phyloP scores from a whole-genome alignment of 345 rosid genomes.

The Carallia pectinifolia region DNA sequence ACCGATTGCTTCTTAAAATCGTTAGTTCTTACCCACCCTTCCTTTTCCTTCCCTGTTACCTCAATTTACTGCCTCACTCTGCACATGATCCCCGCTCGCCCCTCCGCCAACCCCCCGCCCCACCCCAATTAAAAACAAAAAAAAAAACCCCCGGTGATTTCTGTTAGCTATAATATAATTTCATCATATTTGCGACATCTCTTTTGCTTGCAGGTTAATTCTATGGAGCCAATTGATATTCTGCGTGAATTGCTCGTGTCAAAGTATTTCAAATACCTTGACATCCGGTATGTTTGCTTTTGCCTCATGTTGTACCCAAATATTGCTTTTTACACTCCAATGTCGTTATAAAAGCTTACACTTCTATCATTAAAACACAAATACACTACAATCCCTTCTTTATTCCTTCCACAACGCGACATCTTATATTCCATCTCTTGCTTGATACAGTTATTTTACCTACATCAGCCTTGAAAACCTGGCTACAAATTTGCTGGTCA shows the following conservation, averaged over 20 bases:
- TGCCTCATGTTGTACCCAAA: background rate
- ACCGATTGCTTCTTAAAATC: slow-evolving; percentile 57
- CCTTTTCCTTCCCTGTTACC: background rate
- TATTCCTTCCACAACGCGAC: background rate
- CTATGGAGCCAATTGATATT: slow-evolving; percentile 38
- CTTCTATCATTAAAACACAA: background rate
- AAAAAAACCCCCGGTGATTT: too few relatives aligned
- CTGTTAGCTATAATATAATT: background rate
- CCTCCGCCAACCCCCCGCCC: background rate
- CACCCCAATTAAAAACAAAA: background rate
- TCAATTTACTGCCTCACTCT: background rate
- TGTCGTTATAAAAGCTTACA: background rate
- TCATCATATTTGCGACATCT: background rate
- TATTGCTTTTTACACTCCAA: background rate
- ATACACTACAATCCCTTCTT: background rate
- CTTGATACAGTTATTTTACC: slow-evolving; percentile 61
- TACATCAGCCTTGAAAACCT: slow-evolving; percentile 73
- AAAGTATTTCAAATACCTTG: slow-evolving; percentile 73
- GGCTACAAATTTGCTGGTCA: slow-evolving; percentile 46
- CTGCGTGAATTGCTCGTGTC: slow-evolving; percentile 52
- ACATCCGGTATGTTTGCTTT: slow-evolving; percentile 56
- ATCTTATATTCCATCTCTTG: slow-evolving; percentile 4
- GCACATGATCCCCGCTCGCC: background rate
- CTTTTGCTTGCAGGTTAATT: slow-evolving; percentile 47
- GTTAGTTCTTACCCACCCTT: slow-evolving; percentile 39